Base-by-base conservation (phyloP, 2,329 filamentous ascomycete species). In the Neofusicoccum parvum region DNA sequence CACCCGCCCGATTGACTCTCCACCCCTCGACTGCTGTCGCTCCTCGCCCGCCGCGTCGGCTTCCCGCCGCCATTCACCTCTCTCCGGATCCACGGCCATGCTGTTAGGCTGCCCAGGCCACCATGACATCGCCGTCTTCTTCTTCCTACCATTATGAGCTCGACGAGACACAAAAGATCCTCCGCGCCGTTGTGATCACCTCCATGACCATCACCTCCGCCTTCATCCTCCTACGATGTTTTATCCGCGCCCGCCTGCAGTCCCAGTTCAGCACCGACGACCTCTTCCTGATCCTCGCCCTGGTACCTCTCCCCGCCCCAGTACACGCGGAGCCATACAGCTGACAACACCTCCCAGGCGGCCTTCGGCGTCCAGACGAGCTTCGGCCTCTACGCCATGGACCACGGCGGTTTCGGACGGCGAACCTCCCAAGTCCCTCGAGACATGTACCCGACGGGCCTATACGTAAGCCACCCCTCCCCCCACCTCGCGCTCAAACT, bases 321-420 rank as follows among this genome's bases (percentile, higher is more conserved):
- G 7, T 1, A 1, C 5, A 32, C 27, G 27, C 27, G 27, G 27
- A 15, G 14, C 15, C 15, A 5, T 14, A 0, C 11, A 14, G 20
- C 27, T 34, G 3, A 32, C 12, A 10, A 23, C 6, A 15, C 1
- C 27, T 4, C 15, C 3, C 37, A 64, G 62, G 14, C 14, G 5
- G 27, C 11, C 6, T 53, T 37, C 6, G 34, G 17, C 5, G 3
- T 49, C 7, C 49, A 64, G 32, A 46, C 27, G 2, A 34, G 32
- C 50, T 56, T 64, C 51, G 56, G 56, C 17, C 32, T 60, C 14
- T 37, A 36, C 17, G 32, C 56, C n/a, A 60, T 48, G 43, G 27
- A 60, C 43, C 17, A 48, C 10, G 32, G 56, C 5, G 56, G 56
- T n/a, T 60, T 60, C 14, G 56, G 56, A n/a, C 56, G 56, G 1